Base-by-base conservation (phyloP, 129 eudicot genomes). In the Chrysanthemum seticuspe region DNA sequence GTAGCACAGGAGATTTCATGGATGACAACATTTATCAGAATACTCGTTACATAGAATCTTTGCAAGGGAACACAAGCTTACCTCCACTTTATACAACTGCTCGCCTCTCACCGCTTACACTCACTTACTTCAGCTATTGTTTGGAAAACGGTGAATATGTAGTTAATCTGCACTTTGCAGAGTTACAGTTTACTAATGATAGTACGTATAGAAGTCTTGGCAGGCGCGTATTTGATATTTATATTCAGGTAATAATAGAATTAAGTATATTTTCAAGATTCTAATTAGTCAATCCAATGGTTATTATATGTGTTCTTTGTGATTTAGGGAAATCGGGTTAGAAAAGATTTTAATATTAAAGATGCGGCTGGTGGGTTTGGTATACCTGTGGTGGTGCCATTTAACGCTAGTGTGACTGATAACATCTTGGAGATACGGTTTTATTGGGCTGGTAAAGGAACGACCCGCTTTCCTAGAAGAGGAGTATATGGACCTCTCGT, bases 1-100 rank as follows among this genome's bases (percentile, higher is more conserved):
- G 95, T 78, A 87, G 92, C 85, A 89, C 90, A 0, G 98, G 98
- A n/a, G 98, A 85, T 84, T 92, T 83, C 87, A 73, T 92, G 96
- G 96, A 89, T 73, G 96, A 85, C 49, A 75, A 82, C 76, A 73
- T 77, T 78, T 78, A 52, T 81, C 92, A 84, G 62, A 85, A 85
- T 81, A 80, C 84, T 14, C 87, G 87, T 44, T 80, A 65, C 65
- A 62, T 79, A 13, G 77, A 65, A 23, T 67, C 75, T 23, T 10
- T 80, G 56, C 73, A 79, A 31, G 78, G 67, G 3, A 81, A 87
- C 27, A 57, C 88, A 13, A 82, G 76, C 76, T 77, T 89, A 36
- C 68, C 90, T 14, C 79, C 68, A 21, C 67, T 92, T 67, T 92
- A 92, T 76, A 78, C 65, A 56, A 79, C 94, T 11, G 90, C 98